Evolutionary conservation across 169 alveolate genomes (phyloP), one percentile per base, ranked within the genome.

Genomic region (Plasmodium chabaudi): DNA sequence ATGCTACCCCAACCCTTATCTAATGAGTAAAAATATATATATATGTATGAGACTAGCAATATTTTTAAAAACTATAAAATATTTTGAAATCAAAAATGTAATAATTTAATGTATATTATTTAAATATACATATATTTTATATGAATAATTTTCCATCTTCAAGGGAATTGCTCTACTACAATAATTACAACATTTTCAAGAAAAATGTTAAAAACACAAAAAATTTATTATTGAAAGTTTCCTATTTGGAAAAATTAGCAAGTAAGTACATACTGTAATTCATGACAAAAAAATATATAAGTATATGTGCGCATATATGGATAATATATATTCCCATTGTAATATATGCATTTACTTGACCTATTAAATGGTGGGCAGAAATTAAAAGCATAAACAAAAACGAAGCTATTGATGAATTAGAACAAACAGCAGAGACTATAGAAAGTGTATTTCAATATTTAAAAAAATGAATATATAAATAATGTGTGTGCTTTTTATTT

Each of bases 171-270:
- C 25, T 75, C 9, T 46, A 63, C 53, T 75, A 75, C 25, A 59
- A 75, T 42, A 75, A 75, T 63, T 75, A 75, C 47, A 75, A 75
- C 39, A 59, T 63, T 61, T 51, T 75, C 25, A 51, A 23, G 44
- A 46, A 44, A 67, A 56, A 21, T 67, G 27, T 23, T 57, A 75
- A 64, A 42, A 53, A 61, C 17, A 75, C 88, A 12, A 75, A 61
- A 44, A 67, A 64, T 75, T 75, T 75, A 64, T 47, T 75, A 63
- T 75, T 75, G 15, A 75, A 67, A 64, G 77, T 75, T 44, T 23
- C 57, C 68, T 42, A 75, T 75, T 75, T 75, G 9, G 72, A 53
- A 56, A 75, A 64, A 64, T 47, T 75, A 69, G 60, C 59, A 47
- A 57, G 88, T 75, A 75, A 57, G 6, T 27, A 7, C 25, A 25